Percentiles rank a stretch among this genome's conserved stretches.
Conservation (phyloP, 176 grass and related monocot genomes). For the Rhynchospora pubera region DNA sequence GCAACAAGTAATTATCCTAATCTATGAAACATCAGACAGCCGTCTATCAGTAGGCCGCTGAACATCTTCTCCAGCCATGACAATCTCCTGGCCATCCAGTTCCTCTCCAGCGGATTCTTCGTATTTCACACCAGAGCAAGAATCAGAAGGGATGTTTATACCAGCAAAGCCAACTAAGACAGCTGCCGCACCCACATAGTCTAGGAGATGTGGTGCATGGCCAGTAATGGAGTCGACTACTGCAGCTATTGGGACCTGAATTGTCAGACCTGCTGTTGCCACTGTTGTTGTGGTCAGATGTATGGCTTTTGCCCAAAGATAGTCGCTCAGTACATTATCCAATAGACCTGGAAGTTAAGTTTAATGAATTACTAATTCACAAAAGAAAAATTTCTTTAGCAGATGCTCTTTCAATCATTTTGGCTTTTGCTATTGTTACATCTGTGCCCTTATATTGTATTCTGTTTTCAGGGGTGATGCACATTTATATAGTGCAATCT, state of each 20-base stretch:
- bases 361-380: not conserved
- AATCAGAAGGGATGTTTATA: constrained; percentile 57
- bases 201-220: constrained; percentile 59
- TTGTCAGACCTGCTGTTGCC: constrained; percentile 80
- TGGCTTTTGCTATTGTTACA: not conserved
- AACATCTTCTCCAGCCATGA: not conserved
- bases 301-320: constrained; percentile 90
- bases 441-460: not conserved
- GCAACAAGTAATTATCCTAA: not conserved
- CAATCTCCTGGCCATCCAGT: not conserved
- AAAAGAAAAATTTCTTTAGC: not conserved
- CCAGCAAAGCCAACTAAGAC: constrained; percentile 83
- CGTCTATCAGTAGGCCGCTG: not conserved
- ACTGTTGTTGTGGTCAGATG: constrained; percentile 93
- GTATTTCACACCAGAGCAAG: not conserved
- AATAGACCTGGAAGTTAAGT: constrained; percentile 54
- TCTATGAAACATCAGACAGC: not conserved
- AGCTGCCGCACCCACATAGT: constrained; percentile 66
- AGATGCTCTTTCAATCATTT: not conserved
- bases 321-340: constrained; percentile 95
- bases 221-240: constrained; percentile 70
- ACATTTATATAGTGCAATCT: not conserved
- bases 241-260: constrained; percentile 93
- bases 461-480: not conserved
- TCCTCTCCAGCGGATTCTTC: constrained; percentile 1